A percentile compares a stretch with the other conserved stretches of the same genome.
Conservation (phyloP, 371 early-diverging fungal genomes). For the Actinomortierella ambigua region DNA sequence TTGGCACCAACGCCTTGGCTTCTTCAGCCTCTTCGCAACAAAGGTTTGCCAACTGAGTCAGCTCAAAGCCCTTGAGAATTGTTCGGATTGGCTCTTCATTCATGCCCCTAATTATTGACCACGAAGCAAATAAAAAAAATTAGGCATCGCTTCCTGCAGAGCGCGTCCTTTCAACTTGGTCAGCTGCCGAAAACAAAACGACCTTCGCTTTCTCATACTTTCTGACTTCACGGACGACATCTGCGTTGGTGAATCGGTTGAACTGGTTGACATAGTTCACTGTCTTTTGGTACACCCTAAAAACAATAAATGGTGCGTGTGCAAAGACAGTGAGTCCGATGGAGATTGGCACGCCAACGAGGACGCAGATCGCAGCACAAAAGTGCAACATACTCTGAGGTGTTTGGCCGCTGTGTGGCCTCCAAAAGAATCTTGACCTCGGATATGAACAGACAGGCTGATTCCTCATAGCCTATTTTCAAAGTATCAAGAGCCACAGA, state of each 20-base stretch:
- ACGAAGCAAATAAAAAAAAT: background rate
- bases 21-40: conserved; percentile 90
- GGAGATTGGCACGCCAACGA: conserved; percentile 11
- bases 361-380: too few relatives aligned
- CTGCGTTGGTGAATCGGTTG: conserved; percentile 81
- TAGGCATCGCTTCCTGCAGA: too few relatives aligned
- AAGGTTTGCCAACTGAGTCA: conserved; percentile 88
- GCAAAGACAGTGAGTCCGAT: background rate
- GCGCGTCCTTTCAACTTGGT: too few relatives aligned
- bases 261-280: conserved; percentile 83
- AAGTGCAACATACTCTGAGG: conserved; percentile 38
- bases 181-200: background rate
- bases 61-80: conserved; percentile 77
- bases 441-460: conserved; percentile 85
- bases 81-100: conserved; percentile 45
- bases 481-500: too few relatives aligned
- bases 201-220: conserved; percentile 4
- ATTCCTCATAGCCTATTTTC: conserved; percentile 75
- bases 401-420: conserved; percentile 60
- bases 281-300: conserved; percentile 78
- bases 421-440: conserved; percentile 85
- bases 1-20: conserved; percentile 83
- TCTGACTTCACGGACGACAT: conserved; percentile 85
- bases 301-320: conserved; percentile 2
- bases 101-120: conserved; percentile 38